Base-by-base conservation (phyloP, 2,329 filamentous ascomycete genomes). In the Penicillium nordicum region DNA sequence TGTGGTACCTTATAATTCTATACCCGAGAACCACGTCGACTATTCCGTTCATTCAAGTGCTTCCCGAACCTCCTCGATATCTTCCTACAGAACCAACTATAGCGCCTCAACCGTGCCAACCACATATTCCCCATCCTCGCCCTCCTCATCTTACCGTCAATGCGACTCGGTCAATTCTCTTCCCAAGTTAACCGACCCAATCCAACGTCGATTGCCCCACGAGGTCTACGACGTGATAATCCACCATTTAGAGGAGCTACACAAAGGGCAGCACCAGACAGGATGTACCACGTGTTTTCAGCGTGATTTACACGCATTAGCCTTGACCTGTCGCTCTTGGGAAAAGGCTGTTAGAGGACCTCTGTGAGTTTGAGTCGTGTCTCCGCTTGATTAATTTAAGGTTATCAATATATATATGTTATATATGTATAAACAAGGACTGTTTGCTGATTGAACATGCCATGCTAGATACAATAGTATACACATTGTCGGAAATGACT, bases 141-240 rank as follows among this genome's bases (percentile, higher is more conserved):
- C 72, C 16, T 67, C 63, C 8, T 69, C 68, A 42, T 69, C 70
- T 32, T 73, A 68, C 55, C 70, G 69, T 51, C 59, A 73, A 55
- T 72, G 72, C 57, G 76, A 76, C 61, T 71, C 72, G 5, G 69
- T 74, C 30, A 67, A 72, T 27, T 74, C 72, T 14, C 64, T 74
- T 41, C 61, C 66, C 48, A 71, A 68, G 47, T 69, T 68, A 50
- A 50, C 68, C 27, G 69, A 73, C 42, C 68, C 72, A 23, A 58
- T 71, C 40, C 66, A 81, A 62, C 76, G 79, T 57, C 72, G 73
- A 18, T 62, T 85, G 7, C 82, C 83, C 0, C 69, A 75, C 44
- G 79, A 82, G 57, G 78, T 85, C 5, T 84, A 83, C 59, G 78
- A 82, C 54, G 80, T 77, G 55, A 82, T 86, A 37, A 60, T 84